Percentiles rank a stretch among this genome's conserved stretches.
Evolutionary conservation across 805 yeast species (phyloP).

Genomic region (Schwanniomyces occidentalis): DNA sequence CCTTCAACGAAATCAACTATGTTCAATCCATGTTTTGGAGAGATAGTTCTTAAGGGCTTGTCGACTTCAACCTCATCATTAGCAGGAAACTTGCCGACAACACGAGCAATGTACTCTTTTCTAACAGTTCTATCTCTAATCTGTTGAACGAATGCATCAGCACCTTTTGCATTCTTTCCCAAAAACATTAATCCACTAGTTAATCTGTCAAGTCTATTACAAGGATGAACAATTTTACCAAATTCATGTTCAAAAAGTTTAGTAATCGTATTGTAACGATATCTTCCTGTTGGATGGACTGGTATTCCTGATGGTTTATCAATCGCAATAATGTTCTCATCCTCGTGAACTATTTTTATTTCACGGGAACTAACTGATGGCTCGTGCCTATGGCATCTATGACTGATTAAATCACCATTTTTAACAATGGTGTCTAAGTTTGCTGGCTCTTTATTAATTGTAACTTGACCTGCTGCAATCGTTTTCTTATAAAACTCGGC

Average conservation of each 20-base stretch:
- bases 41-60: slow-evolving; percentile 65
- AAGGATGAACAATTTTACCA: slow-evolving; percentile 66
- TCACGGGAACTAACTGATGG: slow-evolving; percentile 70
- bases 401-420: slow-evolving; percentile 83
- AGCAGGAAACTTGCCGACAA: slow-evolving; percentile 79
- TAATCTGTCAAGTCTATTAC: slow-evolving; percentile 84
- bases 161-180: slow-evolving; percentile 78
- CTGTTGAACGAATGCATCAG: slow-evolving; percentile 73
- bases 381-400: slow-evolving; percentile 84
- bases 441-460: slow-evolving; percentile 68
- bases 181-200: slow-evolving; percentile 94
- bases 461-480: slow-evolving; percentile 63
- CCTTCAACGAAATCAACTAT: slow-evolving; percentile 50
- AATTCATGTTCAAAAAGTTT: slow-evolving; percentile 72
- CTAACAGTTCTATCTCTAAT: slow-evolving; percentile 69
- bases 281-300: slow-evolving; percentile 92
- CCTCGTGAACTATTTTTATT: slow-evolving; percentile 68
- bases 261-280: slow-evolving; percentile 73
- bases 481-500: slow-evolving; percentile 60
- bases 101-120: slow-evolving; percentile 86
- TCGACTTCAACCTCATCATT: slow-evolving; percentile 53
- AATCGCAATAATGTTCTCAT: slow-evolving; percentile 74
- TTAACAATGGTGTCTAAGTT: slow-evolving; percentile 60
- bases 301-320: slow-evolving; percentile 96
- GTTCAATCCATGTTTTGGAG: slow-evolving; percentile 73